Percentiles rank a stretch among this genome's conserved stretches.
These are phyloP conservation scores for Sarocladium kiliense DNA, from an alignment of 2,329 filamentous ascomycete genomes.

Conservation along the genomic window DNA sequence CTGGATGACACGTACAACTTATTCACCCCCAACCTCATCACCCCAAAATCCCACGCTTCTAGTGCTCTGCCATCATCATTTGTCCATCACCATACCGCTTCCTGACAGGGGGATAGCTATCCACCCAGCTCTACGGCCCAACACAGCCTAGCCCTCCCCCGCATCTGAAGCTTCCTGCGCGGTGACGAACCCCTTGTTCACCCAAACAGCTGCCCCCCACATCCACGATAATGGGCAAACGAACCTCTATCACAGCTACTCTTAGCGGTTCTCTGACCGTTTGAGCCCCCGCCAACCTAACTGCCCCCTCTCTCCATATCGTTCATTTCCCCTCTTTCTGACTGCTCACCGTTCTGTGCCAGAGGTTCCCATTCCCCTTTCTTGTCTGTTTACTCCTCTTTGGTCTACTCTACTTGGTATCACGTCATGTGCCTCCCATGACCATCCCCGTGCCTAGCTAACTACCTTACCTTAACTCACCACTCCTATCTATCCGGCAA, in stretches of 20 bases:
- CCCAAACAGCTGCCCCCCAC: neutral
- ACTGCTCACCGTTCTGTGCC: neutral
- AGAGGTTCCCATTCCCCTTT: neutral
- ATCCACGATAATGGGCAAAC: neutral
- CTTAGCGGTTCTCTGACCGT: no score
- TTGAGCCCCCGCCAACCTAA: neutral
- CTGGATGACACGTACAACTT: no score
- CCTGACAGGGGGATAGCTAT: neutral
- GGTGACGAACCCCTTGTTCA: slow-evolving; percentile 7
- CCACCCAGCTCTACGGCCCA: neutral
- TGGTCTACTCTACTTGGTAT: neutral
- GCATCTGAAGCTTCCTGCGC: neutral
- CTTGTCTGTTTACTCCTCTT: neutral
- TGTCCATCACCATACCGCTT: no score
- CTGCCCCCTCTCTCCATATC: neutral
- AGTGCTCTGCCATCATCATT: neutral
- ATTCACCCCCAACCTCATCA: no score
- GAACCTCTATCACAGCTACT: no score
- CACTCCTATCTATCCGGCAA: no score
- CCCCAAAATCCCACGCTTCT: neutral
- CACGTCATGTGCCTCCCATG: slow-evolving; percentile 4
- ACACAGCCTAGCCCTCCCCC: neutral
- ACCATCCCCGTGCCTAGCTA: neutral
- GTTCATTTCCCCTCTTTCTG: neutral
- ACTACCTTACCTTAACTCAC: neutral